Evolutionary conservation across 2,329 filamentous ascomycete genomes (phyloP).

Genomic region (Cladosporium sp.): DNA sequence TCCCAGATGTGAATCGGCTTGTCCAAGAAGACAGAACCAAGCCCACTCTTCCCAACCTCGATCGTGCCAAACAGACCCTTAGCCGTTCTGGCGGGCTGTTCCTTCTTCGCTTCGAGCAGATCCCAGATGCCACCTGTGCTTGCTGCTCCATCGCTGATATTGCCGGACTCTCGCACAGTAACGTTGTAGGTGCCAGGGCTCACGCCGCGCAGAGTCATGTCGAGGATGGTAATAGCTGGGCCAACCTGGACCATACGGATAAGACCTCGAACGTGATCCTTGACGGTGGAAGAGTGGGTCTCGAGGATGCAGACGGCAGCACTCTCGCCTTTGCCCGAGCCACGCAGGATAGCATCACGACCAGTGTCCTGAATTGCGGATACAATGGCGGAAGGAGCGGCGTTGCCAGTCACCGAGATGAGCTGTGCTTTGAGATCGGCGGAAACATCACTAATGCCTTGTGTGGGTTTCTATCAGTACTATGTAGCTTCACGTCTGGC

Average conservation of each 20-base stretch:
- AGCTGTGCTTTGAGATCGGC: slow-evolving; percentile 79
- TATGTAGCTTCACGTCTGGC: not conserved
- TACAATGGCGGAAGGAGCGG: slow-evolving; percentile 84
- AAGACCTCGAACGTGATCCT: slow-evolving; percentile 73
- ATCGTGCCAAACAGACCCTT: slow-evolving; percentile 70
- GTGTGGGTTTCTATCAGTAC: not conserved
- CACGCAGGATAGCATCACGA: slow-evolving; percentile 88
- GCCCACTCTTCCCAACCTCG: slow-evolving; percentile 69
- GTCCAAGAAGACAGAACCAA: slow-evolving; percentile 76
- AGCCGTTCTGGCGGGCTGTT: slow-evolving; percentile 43
- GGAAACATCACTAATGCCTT: slow-evolving; percentile 77
- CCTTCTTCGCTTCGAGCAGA: slow-evolving; percentile 43
- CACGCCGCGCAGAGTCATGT: slow-evolving; percentile 81
- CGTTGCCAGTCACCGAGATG: slow-evolving; percentile 81
- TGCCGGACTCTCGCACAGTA: slow-evolving; percentile 78
- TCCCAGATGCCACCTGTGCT: slow-evolving; percentile 84
- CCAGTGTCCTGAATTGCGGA: slow-evolving; percentile 84
- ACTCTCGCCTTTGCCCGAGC: slow-evolving; percentile 75
- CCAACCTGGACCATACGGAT: slow-evolving; percentile 91
- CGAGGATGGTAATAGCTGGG: slow-evolving; percentile 72
- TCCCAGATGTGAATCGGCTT: slow-evolving; percentile 88
- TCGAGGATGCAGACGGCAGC: slow-evolving; percentile 95
- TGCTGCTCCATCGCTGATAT: slow-evolving; percentile 77
- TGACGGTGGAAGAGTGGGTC: slow-evolving; percentile 61
- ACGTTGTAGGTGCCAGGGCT: slow-evolving; percentile 77